Percentiles rank a stretch among this genome's conserved stretches.
Evolutionary conservation across 139 green algal genomes (phyloP).

Genomic region (Chlorella vulgaris): DNA sequence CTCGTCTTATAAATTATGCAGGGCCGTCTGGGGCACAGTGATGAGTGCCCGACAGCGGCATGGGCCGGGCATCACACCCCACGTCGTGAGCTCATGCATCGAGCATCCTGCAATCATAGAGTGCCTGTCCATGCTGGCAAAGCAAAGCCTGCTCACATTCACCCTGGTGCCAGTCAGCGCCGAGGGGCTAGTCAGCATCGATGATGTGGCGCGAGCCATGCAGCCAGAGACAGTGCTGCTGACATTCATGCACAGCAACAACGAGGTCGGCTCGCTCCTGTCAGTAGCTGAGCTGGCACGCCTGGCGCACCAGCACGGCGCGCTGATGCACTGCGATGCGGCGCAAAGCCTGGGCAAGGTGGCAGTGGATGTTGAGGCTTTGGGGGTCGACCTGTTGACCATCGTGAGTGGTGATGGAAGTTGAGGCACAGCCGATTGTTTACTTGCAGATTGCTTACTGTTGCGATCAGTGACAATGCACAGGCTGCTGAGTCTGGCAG

Average conservation of each 20-base stretch:
- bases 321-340: constrained; percentile 77
- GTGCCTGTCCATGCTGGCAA: background rate
- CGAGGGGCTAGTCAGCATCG: constrained; percentile 61
- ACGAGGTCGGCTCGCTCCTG: constrained; percentile 73
- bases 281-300: constrained; percentile 51
- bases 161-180: constrained; percentile 62
- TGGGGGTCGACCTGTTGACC: constrained; percentile 80
- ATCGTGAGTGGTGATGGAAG: constrained; percentile 32
- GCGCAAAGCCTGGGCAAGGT: constrained; percentile 83
- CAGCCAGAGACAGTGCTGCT: constrained; percentile 63
- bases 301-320: background rate
- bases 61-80: constrained; percentile 28
- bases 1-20: background rate
- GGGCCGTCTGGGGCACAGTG: constrained; percentile 66
- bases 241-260: constrained; percentile 88
- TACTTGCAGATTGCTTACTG: too few relatives aligned
- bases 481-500: too few relatives aligned
- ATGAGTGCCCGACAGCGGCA: constrained; percentile 16
- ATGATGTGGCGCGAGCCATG: constrained; percentile 53
- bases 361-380: constrained; percentile 63
- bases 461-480: too few relatives aligned
- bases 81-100: constrained; percentile 72
- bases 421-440: too few relatives aligned
- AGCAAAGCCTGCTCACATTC: constrained; percentile 52
- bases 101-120: constrained; percentile 75